These are phyloP conservation scores for Ophiostoma sp. DNA, from an alignment of 2,329 filamentous ascomycete species.

Conservation along the genomic window DNA sequence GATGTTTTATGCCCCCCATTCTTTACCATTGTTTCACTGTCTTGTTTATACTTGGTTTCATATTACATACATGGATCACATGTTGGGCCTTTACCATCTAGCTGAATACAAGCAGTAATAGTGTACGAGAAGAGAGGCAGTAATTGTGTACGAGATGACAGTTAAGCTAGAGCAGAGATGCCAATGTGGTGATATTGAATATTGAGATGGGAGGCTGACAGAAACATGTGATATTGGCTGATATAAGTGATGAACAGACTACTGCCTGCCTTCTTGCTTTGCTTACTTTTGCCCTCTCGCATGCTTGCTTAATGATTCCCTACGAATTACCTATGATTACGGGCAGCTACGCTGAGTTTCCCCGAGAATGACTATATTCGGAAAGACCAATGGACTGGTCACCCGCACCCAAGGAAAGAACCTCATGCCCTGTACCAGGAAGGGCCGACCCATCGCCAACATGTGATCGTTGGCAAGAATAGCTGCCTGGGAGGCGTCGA, in stretches of 20 bases:
- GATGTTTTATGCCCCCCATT: neutral
- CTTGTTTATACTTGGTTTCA: neutral
- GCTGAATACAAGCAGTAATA: neutral
- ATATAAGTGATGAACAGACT: too few species aligned
- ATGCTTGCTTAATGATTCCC: neutral
- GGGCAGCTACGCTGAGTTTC: neutral
- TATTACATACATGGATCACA: neutral
- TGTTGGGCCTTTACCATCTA: neutral
- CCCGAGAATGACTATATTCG: neutral
- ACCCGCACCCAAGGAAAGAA: neutral
- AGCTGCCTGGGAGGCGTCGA: neutral
- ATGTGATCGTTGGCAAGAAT: neutral
- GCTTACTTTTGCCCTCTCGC: neutral
- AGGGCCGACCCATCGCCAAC: neutral
- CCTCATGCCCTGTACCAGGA: neutral
- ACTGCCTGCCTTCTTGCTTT: too few species aligned
- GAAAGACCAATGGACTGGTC: neutral
- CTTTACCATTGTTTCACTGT: neutral
- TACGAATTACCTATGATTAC: neutral
- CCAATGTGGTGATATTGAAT: too few species aligned
- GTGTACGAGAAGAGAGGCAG: neutral
- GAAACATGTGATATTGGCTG: too few species aligned
- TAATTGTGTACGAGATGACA: neutral
- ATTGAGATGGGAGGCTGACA: too few species aligned
- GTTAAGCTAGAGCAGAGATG: too few species aligned